Base-by-base conservation (phyloP, 2,329 filamentous ascomycete genomes). In the Pseudonectria foliicola region DNA sequence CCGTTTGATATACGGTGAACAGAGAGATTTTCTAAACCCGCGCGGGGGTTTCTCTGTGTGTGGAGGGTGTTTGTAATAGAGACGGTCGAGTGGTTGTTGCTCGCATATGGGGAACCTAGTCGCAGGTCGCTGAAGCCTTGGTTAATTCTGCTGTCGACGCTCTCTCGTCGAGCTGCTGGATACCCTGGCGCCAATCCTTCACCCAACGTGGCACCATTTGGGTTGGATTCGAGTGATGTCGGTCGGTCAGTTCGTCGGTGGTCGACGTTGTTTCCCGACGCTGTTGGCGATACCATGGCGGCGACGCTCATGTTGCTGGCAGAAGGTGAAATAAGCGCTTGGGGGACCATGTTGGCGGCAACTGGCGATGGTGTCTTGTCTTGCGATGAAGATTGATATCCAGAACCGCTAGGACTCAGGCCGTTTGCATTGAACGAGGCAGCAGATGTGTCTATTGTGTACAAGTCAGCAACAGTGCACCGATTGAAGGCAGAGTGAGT, bases 71-170 rank as follows among this genome's bases (percentile, higher is more conserved):
- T 82, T 36, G 85, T 82, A 14, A 89, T 75, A 2, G 84, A 88
- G 2, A 77, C 77, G 3, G 82, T 82, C 2, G 83, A 88, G 36
- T 81, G 77, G 57, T 89, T 88, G 49, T 83, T 78, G 55, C 78
- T 86, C 15, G 82, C 75, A 51, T 88, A 89, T 1, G 83, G 83
- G 2, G 70, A 70, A 29, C 77, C 77, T 31, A 89, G 68, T 46
- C 77, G 71, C 60, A 89, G 71, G 29, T 85, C 80, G 37, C 70
- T 74, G 57, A 89, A 80, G 29, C 73, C 74, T 45, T 79, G 76
- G 51, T 85, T 85, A 56, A 89, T 80, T 43, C 83, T 75, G 58
- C 83, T 87, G 58, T 89, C 84, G 4, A 89, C 81, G 49, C 84
- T 89, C 61, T 86, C 85, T 34, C 85, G 75, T 38, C 82, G 73